Evolutionary conservation across 176 grass and related monocot genomes (phyloP).

Genomic region (Oryza officinalis): DNA sequence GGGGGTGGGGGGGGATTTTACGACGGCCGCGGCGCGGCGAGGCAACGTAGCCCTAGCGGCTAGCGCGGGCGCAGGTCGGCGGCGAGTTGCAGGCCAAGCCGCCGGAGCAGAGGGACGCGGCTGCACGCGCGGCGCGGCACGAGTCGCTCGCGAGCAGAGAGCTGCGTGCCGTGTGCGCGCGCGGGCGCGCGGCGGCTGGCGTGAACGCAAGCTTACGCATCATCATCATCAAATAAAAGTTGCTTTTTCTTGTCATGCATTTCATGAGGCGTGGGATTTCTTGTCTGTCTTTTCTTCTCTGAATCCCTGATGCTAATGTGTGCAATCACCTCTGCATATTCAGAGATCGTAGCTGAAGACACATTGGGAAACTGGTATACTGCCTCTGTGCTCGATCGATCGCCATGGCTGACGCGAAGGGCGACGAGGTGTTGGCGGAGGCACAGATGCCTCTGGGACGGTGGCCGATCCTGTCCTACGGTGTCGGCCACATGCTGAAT

Average conservation of each 20-base stretch:
- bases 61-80: not conserved
- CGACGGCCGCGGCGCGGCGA: not conserved
- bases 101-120: too few relatives aligned
- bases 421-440: conserved; percentile 20
- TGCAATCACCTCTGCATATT: not conserved
- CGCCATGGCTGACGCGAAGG: conserved; percentile 38
- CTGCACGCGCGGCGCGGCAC: not conserved
- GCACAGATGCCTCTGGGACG: conserved; percentile 45
- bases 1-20: not conserved
- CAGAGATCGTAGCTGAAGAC: conserved; percentile 1
- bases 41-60: too few relatives aligned
- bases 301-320: not conserved
- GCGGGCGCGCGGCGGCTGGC: not conserved
- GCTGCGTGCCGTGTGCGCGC: too few relatives aligned
- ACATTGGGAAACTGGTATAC: not conserved
- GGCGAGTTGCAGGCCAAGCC: too few relatives aligned
- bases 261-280: not conserved
- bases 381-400: not conserved
- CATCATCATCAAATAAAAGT: not conserved
- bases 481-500: conserved; percentile 78
- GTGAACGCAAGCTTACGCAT: not conserved
- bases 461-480: conserved; percentile 62
- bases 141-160: not conserved
- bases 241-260: not conserved
- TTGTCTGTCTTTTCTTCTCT: not conserved